Evolutionary conservation across 2,329 filamentous ascomycete species (phyloP).

Genomic region (Diaporthe eres): DNA sequence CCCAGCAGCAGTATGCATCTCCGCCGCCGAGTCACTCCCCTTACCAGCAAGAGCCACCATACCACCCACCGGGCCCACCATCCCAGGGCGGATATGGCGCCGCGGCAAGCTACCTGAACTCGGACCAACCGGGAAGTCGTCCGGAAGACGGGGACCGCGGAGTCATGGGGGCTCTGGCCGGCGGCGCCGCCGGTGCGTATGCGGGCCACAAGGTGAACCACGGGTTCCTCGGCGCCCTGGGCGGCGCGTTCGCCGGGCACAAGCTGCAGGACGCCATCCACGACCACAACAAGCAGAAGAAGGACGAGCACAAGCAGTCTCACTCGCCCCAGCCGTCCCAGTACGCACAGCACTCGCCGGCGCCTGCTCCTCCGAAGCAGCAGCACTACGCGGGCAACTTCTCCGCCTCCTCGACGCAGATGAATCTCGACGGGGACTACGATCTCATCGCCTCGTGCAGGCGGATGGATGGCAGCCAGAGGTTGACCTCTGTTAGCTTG

Average conservation of each 20-base stretch:
- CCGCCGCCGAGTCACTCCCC: constrained; percentile 7
- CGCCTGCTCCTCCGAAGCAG: not conserved
- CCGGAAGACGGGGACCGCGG: constrained; percentile 52
- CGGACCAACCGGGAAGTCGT: not conserved
- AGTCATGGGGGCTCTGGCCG: constrained; percentile 60
- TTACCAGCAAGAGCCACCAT: constrained; percentile 26
- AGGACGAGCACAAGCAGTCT: constrained; percentile 46
- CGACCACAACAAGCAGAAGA: constrained; percentile 55
- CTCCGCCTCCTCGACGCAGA: constrained; percentile 36
- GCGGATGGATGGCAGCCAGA: constrained; percentile 37
- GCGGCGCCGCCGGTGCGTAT: constrained; percentile 60
- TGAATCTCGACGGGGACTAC: constrained; percentile 42
- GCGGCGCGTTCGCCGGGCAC: constrained; percentile 61
- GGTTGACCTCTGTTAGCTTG: constrained; percentile 42
- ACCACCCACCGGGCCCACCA: constrained; percentile 6
- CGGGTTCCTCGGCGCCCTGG: constrained; percentile 61
- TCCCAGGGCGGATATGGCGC: not conserved
- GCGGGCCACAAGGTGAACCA: constrained; percentile 62
- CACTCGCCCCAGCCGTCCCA: constrained; percentile 4
- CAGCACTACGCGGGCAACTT: constrained; percentile 41
- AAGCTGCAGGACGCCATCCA: constrained; percentile 57
- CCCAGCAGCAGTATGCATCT: constrained; percentile 25
- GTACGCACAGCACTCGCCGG: constrained; percentile 17
- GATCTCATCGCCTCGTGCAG: constrained; percentile 44
- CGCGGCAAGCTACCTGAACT: constrained; percentile 19